phyloP scores from a whole-genome alignment of 306 rosid species.

The Coriaria nepalensis region DNA sequence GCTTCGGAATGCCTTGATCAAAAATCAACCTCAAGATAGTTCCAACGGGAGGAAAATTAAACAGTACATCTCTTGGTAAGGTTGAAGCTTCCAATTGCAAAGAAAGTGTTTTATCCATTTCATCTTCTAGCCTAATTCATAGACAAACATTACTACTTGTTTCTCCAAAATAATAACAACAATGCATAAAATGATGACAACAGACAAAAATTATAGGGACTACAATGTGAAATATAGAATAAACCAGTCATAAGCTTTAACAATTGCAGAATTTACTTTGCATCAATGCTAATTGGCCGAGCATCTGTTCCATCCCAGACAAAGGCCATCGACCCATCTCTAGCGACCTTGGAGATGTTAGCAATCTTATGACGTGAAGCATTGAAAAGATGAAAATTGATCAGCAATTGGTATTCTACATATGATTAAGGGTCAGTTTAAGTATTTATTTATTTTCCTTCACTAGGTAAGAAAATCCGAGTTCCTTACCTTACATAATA shows the following conservation, averaged over 20 bases:
- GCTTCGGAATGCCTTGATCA: constrained; percentile 20
- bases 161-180: constrained; percentile 4
- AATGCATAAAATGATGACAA: no score
- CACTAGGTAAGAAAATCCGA: no score
- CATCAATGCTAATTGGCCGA: constrained; percentile 24
- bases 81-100: constrained; percentile 22
- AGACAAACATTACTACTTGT: constrained; percentile 4
- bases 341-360: constrained; percentile 25
- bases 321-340: constrained; percentile 29
- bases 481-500: constrained; percentile 61
- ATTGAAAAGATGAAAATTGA: constrained; percentile 11
- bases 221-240: no score
- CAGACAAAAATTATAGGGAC: no score
- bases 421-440: no score
- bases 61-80: constrained; percentile 29
- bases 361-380: constrained; percentile 33
- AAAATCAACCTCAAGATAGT: constrained; percentile 35
- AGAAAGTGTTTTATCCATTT: constrained; percentile 29
- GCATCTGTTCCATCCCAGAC: constrained; percentile 86
- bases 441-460: no score
- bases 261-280: constrained; percentile 46
- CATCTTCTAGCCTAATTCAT: constrained; percentile 46
- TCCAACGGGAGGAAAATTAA: constrained; percentile 43
- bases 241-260: no score
- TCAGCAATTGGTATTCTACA: constrained; percentile 10